Base-by-base conservation (phyloP, 305 asterid genomes). In the Solanum hybrid region DNA sequence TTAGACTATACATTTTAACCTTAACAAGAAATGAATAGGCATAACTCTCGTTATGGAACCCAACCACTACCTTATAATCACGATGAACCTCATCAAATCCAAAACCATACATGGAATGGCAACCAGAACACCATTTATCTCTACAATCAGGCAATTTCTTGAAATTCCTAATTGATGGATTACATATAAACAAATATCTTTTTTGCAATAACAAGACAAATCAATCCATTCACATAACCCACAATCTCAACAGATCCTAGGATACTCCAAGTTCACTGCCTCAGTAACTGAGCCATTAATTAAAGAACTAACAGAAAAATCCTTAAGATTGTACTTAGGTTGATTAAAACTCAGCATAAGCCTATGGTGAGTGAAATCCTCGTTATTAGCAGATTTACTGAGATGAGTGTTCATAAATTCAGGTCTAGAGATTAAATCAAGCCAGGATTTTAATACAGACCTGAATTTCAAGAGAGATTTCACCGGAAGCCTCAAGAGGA, bases 201-300 rank as follows among this genome's bases (percentile, higher is more conserved):
- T 89, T 93, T 29, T 10, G 78, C 90, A 76, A 92, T 60, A n/a
- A 92, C 93, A n/a, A 93, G 24, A 90, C 95, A 94, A 14, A 95
- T 76, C 45, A 95, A 87, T 22, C 96, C 97, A 92, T 93, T 92
- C 40, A 92, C 88, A 86, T 94, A 93, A 78, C 97, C 89, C 94
- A 94, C 92, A 0, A 45, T 45, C 60, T 45, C 60, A 45, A 14
- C 19, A 45, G 22, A 14, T 51, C 64, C 22, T 51, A 51, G 64
- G 27, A 66, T 4, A 92, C 89, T 91, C 93, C 29, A 93, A 15
- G 26, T 86, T 87, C 29, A 45, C 32, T 5, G 91, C 93, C 56
- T 85, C 89, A n/a, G 91, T 35, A 72, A 72, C 78, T 4, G 32
- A 69, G 1, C 19, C 40, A 22, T 78, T 3, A 35, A 78, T 7